Evolutionary conservation across 2,329 filamentous ascomycete species (phyloP), one percentile per base, ranked within the genome.

Genomic region (Laburnicola sp.): DNA sequence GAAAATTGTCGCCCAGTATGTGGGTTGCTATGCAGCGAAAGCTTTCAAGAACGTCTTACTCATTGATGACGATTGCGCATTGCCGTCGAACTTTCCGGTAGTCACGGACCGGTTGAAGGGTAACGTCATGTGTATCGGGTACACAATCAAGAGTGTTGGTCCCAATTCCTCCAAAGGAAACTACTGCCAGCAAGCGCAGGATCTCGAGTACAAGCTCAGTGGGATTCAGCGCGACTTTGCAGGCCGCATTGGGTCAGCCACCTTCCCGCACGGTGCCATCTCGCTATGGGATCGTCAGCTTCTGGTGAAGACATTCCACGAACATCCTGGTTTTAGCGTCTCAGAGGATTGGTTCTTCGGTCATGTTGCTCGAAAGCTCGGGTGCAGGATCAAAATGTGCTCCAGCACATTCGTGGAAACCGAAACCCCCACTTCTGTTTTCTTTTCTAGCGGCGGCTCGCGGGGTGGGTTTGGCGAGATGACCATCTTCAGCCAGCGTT

Each of bases 271-370:
- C 48, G 78, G 78, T 6, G 78, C 78, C 9, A 80, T 80, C 35
- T 75, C 75, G 6, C 68, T 81, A 2, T 81, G 78, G 74, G 59
- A 80, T 48, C 69, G 75, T 1, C 62, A 76, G n/a, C 75, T 79
- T 34, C 64, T 80, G 6, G 71, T 76, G 43, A 62, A 74, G 28
- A 75, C 74, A 1, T 79, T 80, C 58, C 65, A 76, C 48, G 69
- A 77, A 28, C 78, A 81, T 53, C 78, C 78, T 0, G 78, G 78
- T 0, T 81, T 78, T 58, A 75, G 70, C 1, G 74, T 80, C 6
- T 78, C 75, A 0, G 78, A 81, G 44, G 78, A 81, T 58, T 81
- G 78, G 78, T 81, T 78, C 64, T 78, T 81, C 34, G 78, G 78
- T 1, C 76, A 80, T 59, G 75, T 75, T 4, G 74, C 75, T 34